Base-by-base conservation (phyloP, 805 yeast genomes). In the Cyberlindnera maclurae region DNA sequence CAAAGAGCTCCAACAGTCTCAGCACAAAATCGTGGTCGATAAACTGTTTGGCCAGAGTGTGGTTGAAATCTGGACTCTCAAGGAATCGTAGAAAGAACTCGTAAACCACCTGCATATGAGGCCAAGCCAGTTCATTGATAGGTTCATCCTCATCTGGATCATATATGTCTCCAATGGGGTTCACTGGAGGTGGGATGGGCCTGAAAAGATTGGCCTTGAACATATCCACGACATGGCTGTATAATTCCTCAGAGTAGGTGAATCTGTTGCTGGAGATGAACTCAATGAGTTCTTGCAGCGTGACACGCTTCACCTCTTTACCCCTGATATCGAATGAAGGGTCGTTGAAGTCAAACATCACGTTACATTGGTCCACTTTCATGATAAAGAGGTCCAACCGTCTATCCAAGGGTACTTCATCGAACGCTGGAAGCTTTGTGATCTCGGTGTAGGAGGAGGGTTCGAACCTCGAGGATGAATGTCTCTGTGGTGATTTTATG, bases 131-230 rank as follows among this genome's bases (percentile, higher is more conserved):
- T 59, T 93, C 97, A 52, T 79, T 78, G 29, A 93, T 95, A 3
- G 97, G 97, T 63, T 93, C 98, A 65, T 93, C 98, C 64, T 93
- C 98, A 63, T 93, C 98, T 1, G 98, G 98, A 54, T 93, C 98
- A 61, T 75, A 93, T 29, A 90, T 75, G 48, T 93, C 98, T 29
- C 98, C 98, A 33, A 89, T 75, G 5, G 97, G 97, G 59, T 93
- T 93, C 28, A 89, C 96, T 1, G 97, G 97, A 1, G 98, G 98
- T 3, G 98, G 97, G 35, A 93, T 87, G 26, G 97, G 96, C 55
- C 98, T 76, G 62, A 93, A 89, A 40, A 93, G 71, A 62, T 93
- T 93, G 42, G 73, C 75, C 53, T 78, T 81, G 63, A 89, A 93
- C 97, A 93, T 90, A 16, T 74, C 74, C 31, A 89, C 88, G 40